phyloP scores from a whole-genome alignment of 177 flowering plant species.

The Vitis hybrid region DNA sequence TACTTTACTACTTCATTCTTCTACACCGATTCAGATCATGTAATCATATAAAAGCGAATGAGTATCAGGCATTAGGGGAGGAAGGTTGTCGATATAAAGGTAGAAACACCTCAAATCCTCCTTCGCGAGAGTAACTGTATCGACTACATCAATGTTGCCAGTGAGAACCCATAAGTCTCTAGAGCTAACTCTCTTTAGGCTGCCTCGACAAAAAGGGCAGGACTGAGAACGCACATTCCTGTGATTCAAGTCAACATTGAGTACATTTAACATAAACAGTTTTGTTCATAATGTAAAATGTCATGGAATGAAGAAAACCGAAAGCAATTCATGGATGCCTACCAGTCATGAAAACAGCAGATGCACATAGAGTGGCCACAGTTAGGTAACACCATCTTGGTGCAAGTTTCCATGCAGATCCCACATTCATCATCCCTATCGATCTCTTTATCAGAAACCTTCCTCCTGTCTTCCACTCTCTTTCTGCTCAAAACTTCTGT shows the following conservation, averaged over 20 bases:
- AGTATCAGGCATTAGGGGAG: slow-evolving; percentile 37
- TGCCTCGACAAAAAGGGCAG: slow-evolving; percentile 80
- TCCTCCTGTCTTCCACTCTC: slow-evolving; percentile 26
- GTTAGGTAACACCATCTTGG: slow-evolving; percentile 61
- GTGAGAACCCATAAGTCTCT: slow-evolving; percentile 69
- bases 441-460: slow-evolving; percentile 19
- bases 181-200: slow-evolving; percentile 49
- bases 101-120: slow-evolving; percentile 59
- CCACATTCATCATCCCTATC: slow-evolving; percentile 74
- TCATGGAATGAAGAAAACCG: background rate
- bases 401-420: slow-evolving; percentile 66
- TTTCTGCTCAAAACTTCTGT: slow-evolving; percentile 16
- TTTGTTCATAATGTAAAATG: no score
- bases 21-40: slow-evolving; percentile 43
- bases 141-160: slow-evolving; percentile 46
- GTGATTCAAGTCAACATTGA: slow-evolving; percentile 10
- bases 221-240: slow-evolving; percentile 70
- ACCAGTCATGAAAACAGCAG: slow-evolving; percentile 72
- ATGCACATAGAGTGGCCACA: slow-evolving; percentile 78
- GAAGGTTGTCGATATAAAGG: slow-evolving; percentile 52
- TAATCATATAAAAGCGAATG: slow-evolving; percentile 48
- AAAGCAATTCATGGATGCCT: slow-evolving; percentile 3
- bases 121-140: slow-evolving; percentile 42
- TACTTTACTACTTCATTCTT: slow-evolving; percentile 2
- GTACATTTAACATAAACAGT: background rate